Evolutionary conservation across 192 early-diverging fungal genomes (phyloP).

Genomic region (Umbelopsis ramanniana): DNA sequence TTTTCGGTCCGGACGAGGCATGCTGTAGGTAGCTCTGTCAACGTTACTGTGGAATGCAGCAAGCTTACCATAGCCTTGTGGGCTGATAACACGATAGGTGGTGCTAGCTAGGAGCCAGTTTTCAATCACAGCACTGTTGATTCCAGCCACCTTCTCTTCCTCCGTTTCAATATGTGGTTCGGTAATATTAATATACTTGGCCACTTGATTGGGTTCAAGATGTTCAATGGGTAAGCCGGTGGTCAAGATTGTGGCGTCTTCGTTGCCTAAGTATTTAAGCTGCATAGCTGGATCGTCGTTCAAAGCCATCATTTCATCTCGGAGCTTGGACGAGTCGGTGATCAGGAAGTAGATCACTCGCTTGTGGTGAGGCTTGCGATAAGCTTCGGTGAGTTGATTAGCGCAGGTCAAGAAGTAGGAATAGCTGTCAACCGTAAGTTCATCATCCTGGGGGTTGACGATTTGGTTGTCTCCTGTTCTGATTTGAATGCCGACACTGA

Average conservation of each 20-base stretch:
- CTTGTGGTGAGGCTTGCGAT: constrained; percentile 38
- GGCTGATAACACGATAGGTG: constrained; percentile 47
- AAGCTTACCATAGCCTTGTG: constrained; percentile 48
- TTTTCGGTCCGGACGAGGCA: constrained; percentile 32
- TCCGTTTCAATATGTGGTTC: constrained; percentile 26
- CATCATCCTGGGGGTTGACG: constrained; percentile 42
- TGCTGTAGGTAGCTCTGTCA: constrained; percentile 33
- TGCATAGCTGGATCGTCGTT: constrained; percentile 29
- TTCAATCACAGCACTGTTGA: constrained; percentile 47
- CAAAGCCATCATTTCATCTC: constrained; percentile 39
- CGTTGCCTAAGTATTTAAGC: constrained; percentile 19
- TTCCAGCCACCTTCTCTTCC: constrained; percentile 33
- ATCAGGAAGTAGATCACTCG: constrained; percentile 45
- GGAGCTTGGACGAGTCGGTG: constrained; percentile 46
- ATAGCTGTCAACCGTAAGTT: constrained; percentile 38
- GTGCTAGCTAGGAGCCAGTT: constrained; percentile 51
- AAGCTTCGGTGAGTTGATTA: constrained; percentile 39
- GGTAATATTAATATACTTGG: constrained; percentile 46
- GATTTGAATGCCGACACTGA: constrained; percentile 50
- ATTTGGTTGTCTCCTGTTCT: constrained; percentile 44
- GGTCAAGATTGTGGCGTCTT: constrained; percentile 30
- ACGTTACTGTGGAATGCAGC: constrained; percentile 44
- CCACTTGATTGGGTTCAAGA: constrained; percentile 42
- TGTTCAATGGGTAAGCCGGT: constrained; percentile 50
- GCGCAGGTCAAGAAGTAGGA: constrained; percentile 46